Conservation (phyloP, 768 basidiomycete species). For the Kwoniella europaea region DNA sequence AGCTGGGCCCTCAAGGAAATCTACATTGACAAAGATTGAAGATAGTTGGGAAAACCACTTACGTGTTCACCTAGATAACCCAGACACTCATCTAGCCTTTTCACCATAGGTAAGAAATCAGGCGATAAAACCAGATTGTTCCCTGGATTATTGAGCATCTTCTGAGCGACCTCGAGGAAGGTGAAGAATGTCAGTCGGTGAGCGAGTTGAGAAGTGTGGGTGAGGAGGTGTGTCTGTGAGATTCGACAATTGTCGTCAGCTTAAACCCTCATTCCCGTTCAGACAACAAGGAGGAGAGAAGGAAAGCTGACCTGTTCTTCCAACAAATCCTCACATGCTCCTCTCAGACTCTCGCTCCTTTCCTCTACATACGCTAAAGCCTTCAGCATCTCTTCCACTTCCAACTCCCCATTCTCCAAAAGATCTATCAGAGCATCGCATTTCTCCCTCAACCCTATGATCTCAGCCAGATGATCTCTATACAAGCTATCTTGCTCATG, state of each 20-base stretch:
- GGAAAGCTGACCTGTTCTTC: conserved; percentile 78
- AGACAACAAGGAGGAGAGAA: not conserved
- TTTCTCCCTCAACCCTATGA: conserved; percentile 74
- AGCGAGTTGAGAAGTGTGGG: conserved; percentile 80
- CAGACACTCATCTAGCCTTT: conserved; percentile 91
- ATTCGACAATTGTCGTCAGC: not conserved
- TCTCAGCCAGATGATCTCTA: conserved; percentile 76
- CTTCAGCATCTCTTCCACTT: conserved; percentile 80
- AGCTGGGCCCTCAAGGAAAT: not conserved
- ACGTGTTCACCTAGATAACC: conserved; percentile 87
- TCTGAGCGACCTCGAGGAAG: conserved; percentile 87
- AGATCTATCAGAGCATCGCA: conserved; percentile 76
- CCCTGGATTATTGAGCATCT: conserved; percentile 92
- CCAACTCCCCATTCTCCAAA: conserved; percentile 73
- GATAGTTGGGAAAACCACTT: conserved; percentile 54
- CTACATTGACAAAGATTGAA: too few relatives aligned
- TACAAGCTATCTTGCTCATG: conserved; percentile 94
- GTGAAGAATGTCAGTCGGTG: conserved; percentile 87
- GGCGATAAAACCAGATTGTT: conserved; percentile 86
- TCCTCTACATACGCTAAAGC: conserved; percentile 89
- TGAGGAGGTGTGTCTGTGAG: conserved; percentile 73
- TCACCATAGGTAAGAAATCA: conserved; percentile 95
- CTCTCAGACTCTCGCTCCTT: conserved; percentile 85
- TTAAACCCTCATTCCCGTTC: not conserved
- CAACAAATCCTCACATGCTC: conserved; percentile 84